Conservation (phyloP, 2,329 filamentous ascomycete species). For the Colletotrichum lupini region DNA sequence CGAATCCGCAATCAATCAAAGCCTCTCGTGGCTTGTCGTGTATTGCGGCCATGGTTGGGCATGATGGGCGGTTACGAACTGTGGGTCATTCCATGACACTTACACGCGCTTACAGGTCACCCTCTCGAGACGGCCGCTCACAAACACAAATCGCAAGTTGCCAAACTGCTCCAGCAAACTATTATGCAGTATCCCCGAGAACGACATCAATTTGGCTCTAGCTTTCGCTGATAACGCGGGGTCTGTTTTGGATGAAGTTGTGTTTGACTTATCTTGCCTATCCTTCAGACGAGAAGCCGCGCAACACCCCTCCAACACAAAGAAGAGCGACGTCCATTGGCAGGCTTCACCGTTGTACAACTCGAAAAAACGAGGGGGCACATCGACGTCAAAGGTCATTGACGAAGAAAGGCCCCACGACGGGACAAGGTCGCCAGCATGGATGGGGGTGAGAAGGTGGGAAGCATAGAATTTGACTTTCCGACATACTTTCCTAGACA, state of each 20-base stretch:
- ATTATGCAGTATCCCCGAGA: neutral
- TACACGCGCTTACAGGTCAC: neutral
- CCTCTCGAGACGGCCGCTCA: neutral
- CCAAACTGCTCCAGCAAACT: constrained; percentile 2
- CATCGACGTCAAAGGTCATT: constrained; percentile 4
- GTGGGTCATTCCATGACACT: constrained; percentile 2
- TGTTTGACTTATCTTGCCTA: neutral
- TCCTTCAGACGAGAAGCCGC: constrained; percentile 22
- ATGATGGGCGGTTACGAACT: neutral
- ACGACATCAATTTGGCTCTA: neutral
- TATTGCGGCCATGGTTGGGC: neutral
- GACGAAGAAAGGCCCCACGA: neutral
- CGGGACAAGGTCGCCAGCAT: neutral
- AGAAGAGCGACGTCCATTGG: constrained; percentile 10
- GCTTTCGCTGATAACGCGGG: constrained; percentile 31
- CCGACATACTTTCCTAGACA: constrained; percentile 15
- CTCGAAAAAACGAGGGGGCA: neutral
- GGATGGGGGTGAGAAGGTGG: neutral
- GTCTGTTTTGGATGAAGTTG: constrained; percentile 32
- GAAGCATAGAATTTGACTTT: constrained; percentile 17
- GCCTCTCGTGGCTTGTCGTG: neutral
- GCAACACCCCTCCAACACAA: constrained; percentile 1
- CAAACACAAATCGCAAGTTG: neutral
- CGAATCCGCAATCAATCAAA: neutral
- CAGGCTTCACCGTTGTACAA: neutral